phyloP scores from a whole-genome alignment of 2,329 filamentous ascomycete species.

The Neonectria coccinea region DNA sequence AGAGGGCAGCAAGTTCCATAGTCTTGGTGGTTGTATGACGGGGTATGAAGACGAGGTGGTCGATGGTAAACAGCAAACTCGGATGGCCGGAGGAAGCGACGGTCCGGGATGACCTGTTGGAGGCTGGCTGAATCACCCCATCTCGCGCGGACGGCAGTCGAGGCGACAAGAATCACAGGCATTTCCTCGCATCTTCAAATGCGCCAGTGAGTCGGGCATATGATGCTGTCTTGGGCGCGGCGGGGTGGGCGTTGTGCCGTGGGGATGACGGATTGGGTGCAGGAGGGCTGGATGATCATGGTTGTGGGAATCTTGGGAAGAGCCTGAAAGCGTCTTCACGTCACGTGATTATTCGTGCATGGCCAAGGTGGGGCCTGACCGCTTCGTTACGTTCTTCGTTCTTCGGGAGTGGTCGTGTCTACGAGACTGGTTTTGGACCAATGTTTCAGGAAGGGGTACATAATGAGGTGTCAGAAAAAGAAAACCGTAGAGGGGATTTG shows the following conservation, averaged over 20 bases:
- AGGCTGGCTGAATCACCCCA: slow-evolving; percentile 20
- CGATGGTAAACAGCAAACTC: slow-evolving; percentile 16
- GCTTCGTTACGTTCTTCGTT: not conserved
- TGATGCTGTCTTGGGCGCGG: slow-evolving; percentile 23
- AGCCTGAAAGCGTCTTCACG: slow-evolving; percentile 25
- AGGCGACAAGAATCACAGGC: slow-evolving; percentile 2
- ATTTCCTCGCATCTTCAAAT: slow-evolving; percentile 15
- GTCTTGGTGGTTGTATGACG: not conserved
- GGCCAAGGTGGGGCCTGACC: slow-evolving; percentile 15
- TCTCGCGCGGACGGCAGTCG: slow-evolving; percentile 14
- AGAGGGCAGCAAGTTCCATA: not conserved
- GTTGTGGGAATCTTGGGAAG: slow-evolving; percentile 40
- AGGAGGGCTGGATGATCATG: slow-evolving; percentile 38
- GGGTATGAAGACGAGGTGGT: slow-evolving; percentile 1
- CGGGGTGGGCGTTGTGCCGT: slow-evolving; percentile 30
- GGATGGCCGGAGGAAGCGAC: slow-evolving; percentile 14
- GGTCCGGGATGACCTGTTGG: slow-evolving; percentile 17
- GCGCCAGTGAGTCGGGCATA: slow-evolving; percentile 5
- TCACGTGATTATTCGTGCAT: slow-evolving; percentile 35
- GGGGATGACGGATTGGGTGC: slow-evolving; percentile 37
- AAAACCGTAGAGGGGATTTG: too few species aligned
- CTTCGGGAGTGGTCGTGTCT: not conserved
- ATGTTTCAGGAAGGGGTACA: not conserved
- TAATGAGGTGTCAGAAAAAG: not conserved
- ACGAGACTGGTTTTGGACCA: not conserved